Evolutionary conservation across 129 eudicot species (phyloP).

Genomic region (Artemisia tridentata): DNA sequence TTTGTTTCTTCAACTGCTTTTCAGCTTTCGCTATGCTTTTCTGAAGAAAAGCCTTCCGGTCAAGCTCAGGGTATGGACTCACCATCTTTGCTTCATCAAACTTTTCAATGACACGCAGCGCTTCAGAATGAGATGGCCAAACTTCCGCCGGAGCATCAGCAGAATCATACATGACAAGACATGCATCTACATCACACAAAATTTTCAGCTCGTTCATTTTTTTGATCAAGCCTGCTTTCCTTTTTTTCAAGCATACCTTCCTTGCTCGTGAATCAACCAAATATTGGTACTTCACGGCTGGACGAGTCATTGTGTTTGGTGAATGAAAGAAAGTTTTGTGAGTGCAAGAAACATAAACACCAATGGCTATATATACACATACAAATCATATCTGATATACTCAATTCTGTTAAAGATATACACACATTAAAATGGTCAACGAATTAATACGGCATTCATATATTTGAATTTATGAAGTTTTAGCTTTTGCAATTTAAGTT

Average conservation of each 20-base stretch:
- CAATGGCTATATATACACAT: constrained; percentile 15
- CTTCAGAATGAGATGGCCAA: constrained; percentile 33
- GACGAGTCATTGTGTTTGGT: constrained; percentile 29
- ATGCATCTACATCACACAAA: constrained; percentile 29
- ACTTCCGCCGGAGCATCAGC: neutral
- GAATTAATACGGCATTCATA: constrained; percentile 21
- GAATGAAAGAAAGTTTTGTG: constrained; percentile 1
- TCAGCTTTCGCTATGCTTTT: constrained; percentile 13
- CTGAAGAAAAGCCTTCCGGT: constrained; percentile 11
- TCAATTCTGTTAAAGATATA: neutral
- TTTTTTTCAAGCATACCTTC: constrained; percentile 13
- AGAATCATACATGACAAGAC: constrained; percentile 31
- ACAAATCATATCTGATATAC: neutral
- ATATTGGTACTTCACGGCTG: constrained; percentile 25
- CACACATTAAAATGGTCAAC: constrained; percentile 19
- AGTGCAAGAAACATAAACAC: neutral
- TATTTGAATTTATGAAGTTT: constrained; percentile 12
- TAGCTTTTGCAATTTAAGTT: constrained; percentile 9
- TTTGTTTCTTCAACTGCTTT: constrained; percentile 18
- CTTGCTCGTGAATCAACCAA: constrained; percentile 10
- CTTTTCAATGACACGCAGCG: constrained; percentile 5
- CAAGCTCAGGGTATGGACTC: constrained; percentile 13
- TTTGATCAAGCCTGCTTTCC: constrained; percentile 22
- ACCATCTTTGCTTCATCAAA: neutral
- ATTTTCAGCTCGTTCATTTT: constrained; percentile 17